Evolutionary conservation across 2,329 filamentous ascomycete species (phyloP).

Genomic region (Nemania serpens): DNA sequence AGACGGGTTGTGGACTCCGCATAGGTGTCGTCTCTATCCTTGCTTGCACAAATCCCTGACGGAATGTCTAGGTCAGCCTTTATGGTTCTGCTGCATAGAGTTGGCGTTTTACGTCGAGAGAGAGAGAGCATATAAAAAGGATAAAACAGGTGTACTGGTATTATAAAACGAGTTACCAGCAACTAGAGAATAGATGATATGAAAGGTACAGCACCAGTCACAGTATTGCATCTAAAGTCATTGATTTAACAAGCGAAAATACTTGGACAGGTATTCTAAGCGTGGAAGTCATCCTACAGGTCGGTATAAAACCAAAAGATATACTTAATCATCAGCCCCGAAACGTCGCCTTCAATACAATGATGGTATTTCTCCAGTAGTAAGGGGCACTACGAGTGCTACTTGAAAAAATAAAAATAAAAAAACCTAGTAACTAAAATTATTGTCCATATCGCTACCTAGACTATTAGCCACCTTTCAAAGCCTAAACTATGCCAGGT

Average conservation of each 20-base stretch:
- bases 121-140: not conserved
- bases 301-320: not conserved
- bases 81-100: not conserved
- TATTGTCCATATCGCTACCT: not conserved
- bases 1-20: slow-evolving; percentile 39
- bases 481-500: not conserved
- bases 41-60: not conserved
- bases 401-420: too few species aligned
- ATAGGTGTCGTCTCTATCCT: not conserved
- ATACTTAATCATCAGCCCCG: not conserved
- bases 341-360: slow-evolving; percentile 9
- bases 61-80: not conserved
- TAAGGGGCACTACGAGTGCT: not conserved
- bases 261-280: too few species aligned
- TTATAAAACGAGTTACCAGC: too few species aligned
- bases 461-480: slow-evolving; percentile 5
- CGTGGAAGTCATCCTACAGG: too few species aligned
- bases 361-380: not conserved
- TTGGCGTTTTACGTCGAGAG: not conserved
- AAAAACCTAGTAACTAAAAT: not conserved
- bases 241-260: too few species aligned
- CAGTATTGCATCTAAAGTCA: too few species aligned
- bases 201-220: too few species aligned
- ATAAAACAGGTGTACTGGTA: not conserved
- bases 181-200: too few species aligned